These are phyloP conservation scores for Climacium dendroides DNA, from an alignment of 225 moss, liverwort and hornwort species.

Conservation along the genomic window DNA sequence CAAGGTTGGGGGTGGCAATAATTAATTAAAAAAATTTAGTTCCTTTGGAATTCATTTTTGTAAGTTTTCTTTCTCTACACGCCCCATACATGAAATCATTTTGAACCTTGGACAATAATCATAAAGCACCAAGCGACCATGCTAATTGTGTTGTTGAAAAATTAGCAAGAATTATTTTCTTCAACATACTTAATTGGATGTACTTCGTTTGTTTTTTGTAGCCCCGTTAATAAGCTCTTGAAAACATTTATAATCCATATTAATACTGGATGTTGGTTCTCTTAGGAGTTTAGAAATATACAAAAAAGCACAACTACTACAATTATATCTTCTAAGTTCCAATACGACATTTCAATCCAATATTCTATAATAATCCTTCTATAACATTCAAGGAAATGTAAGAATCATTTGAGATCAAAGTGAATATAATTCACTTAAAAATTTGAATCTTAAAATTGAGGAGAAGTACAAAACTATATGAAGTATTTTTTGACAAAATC, in stretches of 20 bases:
- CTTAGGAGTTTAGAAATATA: neutral
- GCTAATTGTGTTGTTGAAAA: neutral
- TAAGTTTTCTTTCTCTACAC: too few species aligned
- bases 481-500: neutral
- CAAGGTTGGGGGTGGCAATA: neutral
- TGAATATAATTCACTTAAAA: neutral
- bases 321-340: neutral
- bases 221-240: too few species aligned
- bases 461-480: neutral
- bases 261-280: rapidly evolving
- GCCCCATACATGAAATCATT: neutral
- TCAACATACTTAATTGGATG: neutral
- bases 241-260: neutral
- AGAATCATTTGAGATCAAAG: neutral
- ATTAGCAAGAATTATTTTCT: neutral
- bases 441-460: neutral
- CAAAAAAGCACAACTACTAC: neutral
- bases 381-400: neutral
- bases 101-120: neutral
- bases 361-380: neutral
- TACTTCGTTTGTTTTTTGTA: neutral
- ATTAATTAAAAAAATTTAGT: too few species aligned
- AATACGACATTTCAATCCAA: too few species aligned
- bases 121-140: neutral
- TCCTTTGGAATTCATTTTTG: too few species aligned